Evolutionary conservation across 108 stramenopile genomes (phyloP).

Genomic region (Epipyxis sp.): DNA sequence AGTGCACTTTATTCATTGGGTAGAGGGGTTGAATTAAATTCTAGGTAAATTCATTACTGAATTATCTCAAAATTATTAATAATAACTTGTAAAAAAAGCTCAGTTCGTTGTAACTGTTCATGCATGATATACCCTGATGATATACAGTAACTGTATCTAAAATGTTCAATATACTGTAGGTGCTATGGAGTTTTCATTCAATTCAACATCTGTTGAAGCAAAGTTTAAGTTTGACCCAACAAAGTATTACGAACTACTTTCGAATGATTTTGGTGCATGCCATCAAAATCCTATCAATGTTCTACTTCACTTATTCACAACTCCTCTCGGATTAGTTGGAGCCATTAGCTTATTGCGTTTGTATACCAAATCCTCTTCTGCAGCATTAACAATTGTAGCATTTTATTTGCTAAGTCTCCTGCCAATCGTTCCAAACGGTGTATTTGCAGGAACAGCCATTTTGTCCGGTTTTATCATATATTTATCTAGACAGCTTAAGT

Average conservation of each 20-base stretch:
- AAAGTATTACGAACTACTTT: not conserved
- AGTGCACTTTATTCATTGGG: too few species aligned
- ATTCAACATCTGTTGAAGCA: too few species aligned
- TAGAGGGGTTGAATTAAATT: too few species aligned
- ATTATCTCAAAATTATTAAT: too few species aligned
- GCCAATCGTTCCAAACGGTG: not conserved
- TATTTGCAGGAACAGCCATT: not conserved
- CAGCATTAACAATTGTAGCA: not conserved
- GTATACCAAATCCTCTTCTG: not conserved
- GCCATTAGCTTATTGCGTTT: constrained; percentile 3
- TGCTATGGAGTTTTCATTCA: too few species aligned
- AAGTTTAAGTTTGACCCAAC: not conserved
- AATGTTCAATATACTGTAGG: too few species aligned
- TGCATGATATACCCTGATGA: too few species aligned
- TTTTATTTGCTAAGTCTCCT: not conserved
- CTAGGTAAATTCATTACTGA: too few species aligned
- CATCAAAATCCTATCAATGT: constrained; percentile 22
- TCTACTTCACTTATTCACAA: constrained; percentile 22
- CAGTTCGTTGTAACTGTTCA: too few species aligned
- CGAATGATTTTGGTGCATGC: not conserved
- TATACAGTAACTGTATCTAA: too few species aligned
- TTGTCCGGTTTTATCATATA: not conserved
- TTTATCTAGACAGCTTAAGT: not conserved
- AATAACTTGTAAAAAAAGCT: too few species aligned
- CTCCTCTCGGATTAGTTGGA: constrained; percentile 34